These are phyloP conservation scores for Naganishia sp. DNA, from an alignment of 1,284 basidiomycete species.

Conservation along the genomic window DNA sequence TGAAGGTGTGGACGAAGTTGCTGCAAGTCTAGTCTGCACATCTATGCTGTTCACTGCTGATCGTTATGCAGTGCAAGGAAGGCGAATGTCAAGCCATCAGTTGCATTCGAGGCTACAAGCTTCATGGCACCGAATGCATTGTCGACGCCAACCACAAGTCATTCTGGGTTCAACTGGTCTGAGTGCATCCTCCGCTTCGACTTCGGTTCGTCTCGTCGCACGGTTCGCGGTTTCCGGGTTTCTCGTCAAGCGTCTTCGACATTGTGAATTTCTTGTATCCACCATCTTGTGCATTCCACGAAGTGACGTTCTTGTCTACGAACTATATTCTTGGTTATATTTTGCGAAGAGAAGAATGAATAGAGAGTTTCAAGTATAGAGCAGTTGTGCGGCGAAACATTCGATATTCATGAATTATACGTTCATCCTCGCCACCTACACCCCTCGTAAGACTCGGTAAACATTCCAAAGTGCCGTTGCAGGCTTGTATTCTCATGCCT, in stretches of 20 bases:
- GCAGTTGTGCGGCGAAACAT: background rate
- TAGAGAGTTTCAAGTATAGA: no score
- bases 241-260: background rate
- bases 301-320: background rate
- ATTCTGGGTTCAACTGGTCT: conserved; percentile 12
- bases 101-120: conserved; percentile 12
- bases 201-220: no score
- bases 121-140: conserved; percentile 6
- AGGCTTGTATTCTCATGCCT: no score
- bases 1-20: conserved; percentile 5
- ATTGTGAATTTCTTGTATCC: background rate
- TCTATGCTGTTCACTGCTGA: background rate
- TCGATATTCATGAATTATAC: background rate
- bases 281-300: background rate
- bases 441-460: no score
- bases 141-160: conserved; percentile 19
- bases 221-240: background rate
- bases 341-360: background rate
- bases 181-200: background rate
- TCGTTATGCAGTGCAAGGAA: conserved; percentile 1
- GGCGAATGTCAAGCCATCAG: conserved; percentile 18
- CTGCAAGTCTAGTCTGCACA: background rate
- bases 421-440: no score
- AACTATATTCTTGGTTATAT: conserved; percentile 2
- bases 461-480: no score